These are phyloP conservation scores for Diospyros lotus DNA, from an alignment of 148 eudicot genomes.

Conservation along the genomic window DNA sequence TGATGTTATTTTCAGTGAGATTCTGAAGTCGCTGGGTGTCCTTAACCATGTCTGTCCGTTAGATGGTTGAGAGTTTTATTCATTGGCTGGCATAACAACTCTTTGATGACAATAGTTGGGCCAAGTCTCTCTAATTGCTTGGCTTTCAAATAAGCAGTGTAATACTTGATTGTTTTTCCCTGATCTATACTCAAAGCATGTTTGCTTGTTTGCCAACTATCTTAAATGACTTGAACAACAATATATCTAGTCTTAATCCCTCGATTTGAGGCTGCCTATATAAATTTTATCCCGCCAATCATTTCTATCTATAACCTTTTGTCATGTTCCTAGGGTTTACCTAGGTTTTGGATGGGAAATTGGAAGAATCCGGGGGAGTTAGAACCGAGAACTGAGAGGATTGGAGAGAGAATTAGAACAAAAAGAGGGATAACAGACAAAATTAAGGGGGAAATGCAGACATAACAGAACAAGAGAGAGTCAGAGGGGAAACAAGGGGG, in stretches of 20 bases:
- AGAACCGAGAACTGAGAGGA: too few relatives aligned
- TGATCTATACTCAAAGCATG: background rate
- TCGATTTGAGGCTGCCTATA: too few relatives aligned
- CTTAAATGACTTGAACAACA: background rate
- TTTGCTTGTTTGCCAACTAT: background rate
- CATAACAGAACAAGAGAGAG: background rate
- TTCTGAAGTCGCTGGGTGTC: slow-evolving; percentile 5
- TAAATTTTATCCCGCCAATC: too few relatives aligned
- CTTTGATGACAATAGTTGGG: background rate
- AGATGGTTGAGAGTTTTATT: background rate
- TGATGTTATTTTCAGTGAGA: background rate
- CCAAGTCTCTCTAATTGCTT: background rate
- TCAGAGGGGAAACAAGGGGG: background rate
- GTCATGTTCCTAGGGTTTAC: too few relatives aligned
- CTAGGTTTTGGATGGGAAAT: too few relatives aligned
- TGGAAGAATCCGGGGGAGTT: too few relatives aligned
- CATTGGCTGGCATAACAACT: background rate
- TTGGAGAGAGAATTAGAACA: too few relatives aligned
- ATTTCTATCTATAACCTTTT: too few relatives aligned
- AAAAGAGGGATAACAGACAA: too few relatives aligned
- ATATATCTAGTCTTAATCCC: too few relatives aligned
- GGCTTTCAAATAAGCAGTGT: background rate
- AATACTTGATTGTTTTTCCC: background rate
- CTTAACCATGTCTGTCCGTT: background rate
- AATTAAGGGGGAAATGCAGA: too few relatives aligned